Evolutionary conservation across 2,329 filamentous ascomycete species (phyloP).

Genomic region (Calonectria fujianensis): DNA sequence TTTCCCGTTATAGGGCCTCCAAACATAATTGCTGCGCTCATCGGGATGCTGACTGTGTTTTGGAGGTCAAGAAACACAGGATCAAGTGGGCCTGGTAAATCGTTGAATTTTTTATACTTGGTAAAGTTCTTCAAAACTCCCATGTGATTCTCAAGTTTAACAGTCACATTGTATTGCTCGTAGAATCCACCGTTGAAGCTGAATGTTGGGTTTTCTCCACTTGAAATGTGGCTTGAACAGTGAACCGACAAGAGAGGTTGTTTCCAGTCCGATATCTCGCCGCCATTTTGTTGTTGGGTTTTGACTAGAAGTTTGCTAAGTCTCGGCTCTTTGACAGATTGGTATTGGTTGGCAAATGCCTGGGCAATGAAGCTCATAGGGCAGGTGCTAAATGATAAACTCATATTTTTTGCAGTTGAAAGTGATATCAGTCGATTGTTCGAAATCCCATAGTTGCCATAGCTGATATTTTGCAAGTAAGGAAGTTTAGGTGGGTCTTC

Average conservation of each 20-base stretch:
- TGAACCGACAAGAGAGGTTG: neutral
- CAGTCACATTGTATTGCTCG: neutral
- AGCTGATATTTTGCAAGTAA: constrained; percentile 4
- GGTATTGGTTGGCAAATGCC: neutral
- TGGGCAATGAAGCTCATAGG: neutral
- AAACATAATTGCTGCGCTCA: constrained; percentile 9
- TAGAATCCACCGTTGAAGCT: neutral
- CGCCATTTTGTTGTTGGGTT: neutral
- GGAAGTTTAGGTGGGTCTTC: constrained; percentile 1
- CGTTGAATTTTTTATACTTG: neutral
- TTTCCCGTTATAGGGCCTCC: neutral
- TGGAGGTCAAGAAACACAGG: neutral
- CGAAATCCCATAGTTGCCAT: neutral
- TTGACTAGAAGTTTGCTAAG: neutral
- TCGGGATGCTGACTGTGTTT: neutral
- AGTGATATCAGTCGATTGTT: constrained; percentile 10
- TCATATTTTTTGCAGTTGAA: neutral
- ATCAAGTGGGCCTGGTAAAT: neutral
- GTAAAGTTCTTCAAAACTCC: neutral
- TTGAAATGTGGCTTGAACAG: neutral
- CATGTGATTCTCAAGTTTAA: neutral
- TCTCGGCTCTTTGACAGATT: neutral
- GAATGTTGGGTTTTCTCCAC: neutral
- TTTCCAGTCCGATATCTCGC: neutral
- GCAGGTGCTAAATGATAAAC: neutral